phyloP scores from a whole-genome alignment of 768 basidiomycete genomes.

The Termitomyces sp. region DNA sequence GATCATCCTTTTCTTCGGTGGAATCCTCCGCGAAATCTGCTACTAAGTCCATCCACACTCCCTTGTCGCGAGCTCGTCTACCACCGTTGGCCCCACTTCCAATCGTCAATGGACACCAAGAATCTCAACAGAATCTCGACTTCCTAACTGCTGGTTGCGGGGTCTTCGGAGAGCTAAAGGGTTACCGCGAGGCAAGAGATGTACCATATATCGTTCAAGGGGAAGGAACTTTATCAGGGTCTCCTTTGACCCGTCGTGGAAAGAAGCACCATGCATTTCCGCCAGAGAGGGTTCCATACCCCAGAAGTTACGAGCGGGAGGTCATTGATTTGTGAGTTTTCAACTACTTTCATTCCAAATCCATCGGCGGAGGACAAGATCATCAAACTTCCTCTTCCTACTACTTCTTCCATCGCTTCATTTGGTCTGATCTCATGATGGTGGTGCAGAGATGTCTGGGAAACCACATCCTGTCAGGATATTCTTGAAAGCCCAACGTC shows the following conservation, averaged over 20 bases:
- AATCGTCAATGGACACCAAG: slow-evolving; percentile 2
- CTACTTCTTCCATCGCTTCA: background rate
- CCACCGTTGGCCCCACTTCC: slow-evolving; percentile 5
- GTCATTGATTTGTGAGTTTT: slow-evolving; percentile 61
- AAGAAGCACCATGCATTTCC: slow-evolving; percentile 54
- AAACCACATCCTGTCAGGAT: slow-evolving; percentile 48
- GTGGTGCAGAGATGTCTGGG: slow-evolving; percentile 60
- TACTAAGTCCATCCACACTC: slow-evolving; percentile 7
- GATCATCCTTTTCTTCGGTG: slow-evolving; percentile 1
- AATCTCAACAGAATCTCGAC: slow-evolving; percentile 21
- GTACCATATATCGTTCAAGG: slow-evolving; percentile 53
- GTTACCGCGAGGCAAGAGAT: slow-evolving; percentile 44
- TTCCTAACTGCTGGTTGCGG: slow-evolving; percentile 61
- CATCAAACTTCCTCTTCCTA: background rate
- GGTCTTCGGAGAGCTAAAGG: slow-evolving; percentile 52
- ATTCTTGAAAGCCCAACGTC: slow-evolving; percentile 55
- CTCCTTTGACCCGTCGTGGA: slow-evolving; percentile 24
- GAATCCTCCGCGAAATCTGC: slow-evolving; percentile 6
- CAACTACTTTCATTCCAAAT: slow-evolving; percentile 6
- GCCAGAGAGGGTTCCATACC: slow-evolving; percentile 56
- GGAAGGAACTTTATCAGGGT: slow-evolving; percentile 23
- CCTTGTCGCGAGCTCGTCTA: slow-evolving; percentile 5
- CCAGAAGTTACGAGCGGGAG: slow-evolving; percentile 56
- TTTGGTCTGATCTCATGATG: slow-evolving; percentile 10
- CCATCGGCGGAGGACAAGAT: slow-evolving; percentile 3